Percentiles rank a stretch among this genome's conserved stretches.
These are phyloP conservation scores for Suillus spraguei DNA, from an alignment of 768 basidiomycete species.

Conservation along the genomic window DNA sequence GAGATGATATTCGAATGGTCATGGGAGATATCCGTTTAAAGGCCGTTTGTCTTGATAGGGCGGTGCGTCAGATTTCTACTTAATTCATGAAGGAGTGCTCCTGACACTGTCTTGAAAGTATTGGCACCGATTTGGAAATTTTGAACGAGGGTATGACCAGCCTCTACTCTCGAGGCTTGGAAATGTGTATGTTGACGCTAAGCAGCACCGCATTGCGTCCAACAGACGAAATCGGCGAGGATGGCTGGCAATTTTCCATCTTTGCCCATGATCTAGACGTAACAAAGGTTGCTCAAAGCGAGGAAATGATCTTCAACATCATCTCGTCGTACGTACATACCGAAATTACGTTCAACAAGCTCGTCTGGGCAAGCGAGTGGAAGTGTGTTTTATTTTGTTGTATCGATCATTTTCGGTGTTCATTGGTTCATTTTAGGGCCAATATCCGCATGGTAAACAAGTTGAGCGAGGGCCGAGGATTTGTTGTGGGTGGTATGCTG, in stretches of 20 bases:
- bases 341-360: slow-evolving; percentile 29
- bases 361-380: slow-evolving; percentile 29
- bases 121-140: no score
- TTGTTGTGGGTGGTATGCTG: not conserved
- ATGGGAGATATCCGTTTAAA: slow-evolving; percentile 22
- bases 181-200: not conserved
- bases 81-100: no score
- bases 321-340: slow-evolving; percentile 23
- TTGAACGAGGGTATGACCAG: no score
- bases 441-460: slow-evolving; percentile 2
- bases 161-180: not conserved
- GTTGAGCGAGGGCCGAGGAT: not conserved
- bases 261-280: slow-evolving; percentile 14
- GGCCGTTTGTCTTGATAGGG: no score
- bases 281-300: slow-evolving; percentile 19
- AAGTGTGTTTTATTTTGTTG: slow-evolving; percentile 23
- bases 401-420: not conserved
- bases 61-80: no score
- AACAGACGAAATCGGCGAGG: slow-evolving; percentile 25
- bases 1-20: slow-evolving; percentile 29
- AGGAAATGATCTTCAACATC: slow-evolving; percentile 30
- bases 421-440: not conserved
- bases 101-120: no score
- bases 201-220: slow-evolving; percentile 17
- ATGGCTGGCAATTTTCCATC: slow-evolving; percentile 25